These are phyloP conservation scores for Rhizophagus prolifer DNA, from an alignment of 192 early-diverging fungal genomes.

Conservation along the genomic window DNA sequence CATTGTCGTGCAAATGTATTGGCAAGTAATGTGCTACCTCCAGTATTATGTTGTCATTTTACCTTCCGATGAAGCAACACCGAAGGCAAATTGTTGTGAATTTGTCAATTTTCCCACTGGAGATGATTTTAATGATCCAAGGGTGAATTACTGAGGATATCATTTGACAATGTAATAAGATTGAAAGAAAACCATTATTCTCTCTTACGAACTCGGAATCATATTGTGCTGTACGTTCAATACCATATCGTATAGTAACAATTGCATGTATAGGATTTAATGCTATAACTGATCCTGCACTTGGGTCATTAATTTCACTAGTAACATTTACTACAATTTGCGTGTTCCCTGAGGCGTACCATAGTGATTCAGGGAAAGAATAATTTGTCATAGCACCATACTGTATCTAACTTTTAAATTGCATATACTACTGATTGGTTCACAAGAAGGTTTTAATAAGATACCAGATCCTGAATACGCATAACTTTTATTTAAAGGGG, in stretches of 20 bases:
- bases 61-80: not conserved
- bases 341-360: not conserved
- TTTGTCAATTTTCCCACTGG: not conserved
- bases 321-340: not conserved
- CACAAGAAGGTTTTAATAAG: not conserved
- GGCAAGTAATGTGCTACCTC: not conserved
- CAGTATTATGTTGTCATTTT: not conserved
- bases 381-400: not conserved
- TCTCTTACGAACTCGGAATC: not conserved
- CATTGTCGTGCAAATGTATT: slow-evolving; percentile 1
- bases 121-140: not conserved
- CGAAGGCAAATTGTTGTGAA: not conserved
- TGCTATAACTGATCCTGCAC: not conserved
- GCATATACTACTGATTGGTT: slow-evolving; percentile 5
- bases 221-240: not conserved
- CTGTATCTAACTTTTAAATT: not conserved
- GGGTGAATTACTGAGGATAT: not conserved
- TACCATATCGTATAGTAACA: not conserved
- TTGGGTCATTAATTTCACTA: not conserved
- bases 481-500: not conserved
- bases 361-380: not conserved
- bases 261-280: not conserved
- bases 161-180: not conserved
- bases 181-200: not conserved
- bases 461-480: not conserved